Evolutionary conservation across 1,139 yeast genomes (phyloP), one percentile per base, ranked within the genome.

Genomic region (Suhomyces bokatorum): DNA sequence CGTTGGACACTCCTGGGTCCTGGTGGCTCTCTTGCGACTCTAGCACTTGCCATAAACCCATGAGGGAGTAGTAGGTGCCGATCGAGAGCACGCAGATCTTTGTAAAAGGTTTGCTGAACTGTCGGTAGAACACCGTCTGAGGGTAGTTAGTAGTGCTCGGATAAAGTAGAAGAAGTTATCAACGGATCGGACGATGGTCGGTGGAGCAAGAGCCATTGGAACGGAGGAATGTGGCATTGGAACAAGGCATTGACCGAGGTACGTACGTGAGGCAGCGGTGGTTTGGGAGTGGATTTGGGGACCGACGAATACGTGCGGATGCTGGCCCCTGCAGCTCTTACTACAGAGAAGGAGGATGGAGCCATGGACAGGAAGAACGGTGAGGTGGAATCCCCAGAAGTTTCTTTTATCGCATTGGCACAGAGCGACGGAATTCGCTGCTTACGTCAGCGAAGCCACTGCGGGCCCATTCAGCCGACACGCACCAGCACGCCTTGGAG

Each of bases 71-170:
- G 48, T 70, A 77, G 0, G 78, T 70, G 1, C 60, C 68, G 41
- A 73, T 63, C 9, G 78, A 70, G 10, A 73, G 42, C 0, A 59
- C 59, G 29, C 76, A 57, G 16, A 74, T 68, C 47, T 73, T 75
- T 5, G 67, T 44, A 37, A 71, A 63, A 1, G 81, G 80, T 29
- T 54, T 59, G 3, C 72, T 73, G 50, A 73, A 69, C 26, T 68
- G 68, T 46, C 68, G 61, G 53, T 76, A 77, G 53, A 77, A 72
- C 6, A 44, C 47, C 11, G 48, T 40, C 54, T 52, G 32, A 5
- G 10, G 51, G 48, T 44, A 48, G 51, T 49, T 44, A 48, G 52
- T 37, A 27, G 10, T 1, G 16, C 14, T 12, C 16, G 15, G 13
- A 20, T 12, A 20, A 20, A 20, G 27, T 11, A 5, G 36, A 34